Percentiles rank a stretch among this genome's conserved stretches.
These are phyloP conservation scores for Plasmodium knowlesi DNA, from an alignment of 169 alveolate species.

Conservation along the genomic window DNA sequence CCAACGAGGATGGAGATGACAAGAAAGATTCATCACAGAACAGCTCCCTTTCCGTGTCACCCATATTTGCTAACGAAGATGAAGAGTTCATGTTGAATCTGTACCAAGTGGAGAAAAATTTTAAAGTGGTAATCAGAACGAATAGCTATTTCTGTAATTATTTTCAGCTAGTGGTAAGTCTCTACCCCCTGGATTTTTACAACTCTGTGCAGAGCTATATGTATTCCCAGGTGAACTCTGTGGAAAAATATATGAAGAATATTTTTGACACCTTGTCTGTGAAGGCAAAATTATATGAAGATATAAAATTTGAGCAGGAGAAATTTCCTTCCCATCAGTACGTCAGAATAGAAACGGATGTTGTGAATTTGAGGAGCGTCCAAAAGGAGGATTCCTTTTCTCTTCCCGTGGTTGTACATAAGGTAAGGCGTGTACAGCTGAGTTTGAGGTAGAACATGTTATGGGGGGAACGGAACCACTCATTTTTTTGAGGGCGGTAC, in stretches of 20 bases:
- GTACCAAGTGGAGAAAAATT: conserved; percentile 21
- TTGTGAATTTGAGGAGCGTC: conserved; percentile 9
- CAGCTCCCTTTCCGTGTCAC: not conserved
- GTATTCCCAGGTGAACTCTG: not conserved
- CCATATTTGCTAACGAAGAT: conserved; percentile 21
- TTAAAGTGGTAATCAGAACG: conserved; percentile 28
- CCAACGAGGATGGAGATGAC: not conserved
- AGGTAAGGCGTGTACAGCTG: not conserved
- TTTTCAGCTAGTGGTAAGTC: conserved; percentile 16
- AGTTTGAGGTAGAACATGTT: not conserved
- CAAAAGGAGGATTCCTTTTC: conserved; percentile 12
- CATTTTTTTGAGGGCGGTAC: not conserved
- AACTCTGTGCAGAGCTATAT: not conserved
- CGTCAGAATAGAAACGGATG: not conserved
- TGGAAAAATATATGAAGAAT: conserved; percentile 3
- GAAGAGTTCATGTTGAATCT: conserved; percentile 26
- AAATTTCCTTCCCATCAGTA: not conserved
- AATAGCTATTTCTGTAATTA: conserved; percentile 27
- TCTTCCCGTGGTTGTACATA: conserved; percentile 12
- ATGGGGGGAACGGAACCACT: not conserved
- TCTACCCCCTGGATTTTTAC: conserved; percentile 23
- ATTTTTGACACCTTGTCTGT: conserved; percentile 32
- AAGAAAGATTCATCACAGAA: not conserved
- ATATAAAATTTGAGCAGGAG: conserved; percentile 25
- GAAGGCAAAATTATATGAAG: conserved; percentile 21